Evolutionary conservation across 192 early-diverging fungal species (phyloP), one percentile per base, ranked within the genome.

Genomic region (Coemansia sp.): DNA sequence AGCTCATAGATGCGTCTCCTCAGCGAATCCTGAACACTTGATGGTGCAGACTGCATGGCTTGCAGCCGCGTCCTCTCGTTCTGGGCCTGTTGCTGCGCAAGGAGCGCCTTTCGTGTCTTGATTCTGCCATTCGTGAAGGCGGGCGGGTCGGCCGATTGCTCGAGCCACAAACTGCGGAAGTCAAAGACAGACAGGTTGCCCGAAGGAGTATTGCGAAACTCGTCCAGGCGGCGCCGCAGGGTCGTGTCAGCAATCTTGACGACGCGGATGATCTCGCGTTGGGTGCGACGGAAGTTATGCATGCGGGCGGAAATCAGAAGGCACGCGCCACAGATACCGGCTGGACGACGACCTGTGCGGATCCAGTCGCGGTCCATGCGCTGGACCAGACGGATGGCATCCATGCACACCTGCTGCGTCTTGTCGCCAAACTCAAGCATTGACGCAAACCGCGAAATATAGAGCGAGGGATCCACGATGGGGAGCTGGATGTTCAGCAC

Each of bases 331-430:
- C 97, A 99, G 32, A 99, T 94, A 54, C 97, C 97, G 12, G 94
- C 87, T 6, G 95, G 95, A 5, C 93, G 87, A 60, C 97, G 86
- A 45, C 97, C 97, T 0, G 86, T 90, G 61, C 87, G 79, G 61
- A 98, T 93, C 95, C 95, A 99, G 82, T 98, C 95, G 19, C 95
- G 87, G 62, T 94, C 90, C 94, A 99, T 95, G 40, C 97, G 83
- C 61, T 89, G 86, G 0, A 92, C 93, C 32, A 99, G 73, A 1
- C 92, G 89, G 8, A 89, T 76, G 3, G 95, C 95, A 65, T 96
- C 93, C 42, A 83, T 67, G 22, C 87, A 87, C 6, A 98, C 94
- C 39, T 85, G 77, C 47, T 87, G 84, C 39, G 87, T 92, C 72
- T 92, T 87, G 51, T 95, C 92, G 39, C 93, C 97, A 87, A 99